Evolutionary conservation across 2,329 filamentous ascomycete genomes (phyloP).

Genomic region (Chrysoporthe deuterocubensis): DNA sequence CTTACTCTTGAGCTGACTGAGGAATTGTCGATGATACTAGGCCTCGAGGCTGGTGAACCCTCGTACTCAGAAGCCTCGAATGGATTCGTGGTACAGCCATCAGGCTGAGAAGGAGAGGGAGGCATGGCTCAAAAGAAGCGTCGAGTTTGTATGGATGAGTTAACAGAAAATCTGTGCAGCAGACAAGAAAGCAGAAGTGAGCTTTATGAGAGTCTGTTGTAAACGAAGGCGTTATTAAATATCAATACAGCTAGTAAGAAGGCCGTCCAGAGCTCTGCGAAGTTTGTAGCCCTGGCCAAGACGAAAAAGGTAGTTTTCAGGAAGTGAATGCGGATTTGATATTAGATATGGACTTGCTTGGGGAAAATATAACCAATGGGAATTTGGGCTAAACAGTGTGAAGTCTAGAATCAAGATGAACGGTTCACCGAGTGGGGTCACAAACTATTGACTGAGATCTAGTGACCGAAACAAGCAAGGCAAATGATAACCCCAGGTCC

Average conservation of each 20-base stretch:
- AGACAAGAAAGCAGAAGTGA: too few relatives aligned
- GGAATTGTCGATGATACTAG: conserved; percentile 8
- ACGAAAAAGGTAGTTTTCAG: neutral
- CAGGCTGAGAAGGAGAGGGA: conserved; percentile 7
- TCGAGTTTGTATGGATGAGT: neutral
- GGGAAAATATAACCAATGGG: neutral
- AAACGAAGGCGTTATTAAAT: neutral
- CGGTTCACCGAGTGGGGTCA: conserved; percentile 1
- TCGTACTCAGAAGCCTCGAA: conserved; percentile 27
- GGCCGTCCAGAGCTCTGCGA: neutral
- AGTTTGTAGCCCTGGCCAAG: neutral
- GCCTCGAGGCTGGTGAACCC: conserved; percentile 12
- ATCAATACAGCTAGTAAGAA: neutral
- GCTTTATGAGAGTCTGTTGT: too few relatives aligned
- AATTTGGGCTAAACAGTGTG: neutral
- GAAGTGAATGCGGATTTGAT: neutral
- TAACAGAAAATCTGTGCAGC: too few relatives aligned
- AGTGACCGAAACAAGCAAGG: neutral
- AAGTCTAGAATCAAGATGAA: neutral
- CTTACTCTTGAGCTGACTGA: conserved; percentile 20
- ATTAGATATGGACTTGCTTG: conserved; percentile 1
- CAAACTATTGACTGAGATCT: conserved; percentile 15
- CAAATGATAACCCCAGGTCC: neutral
- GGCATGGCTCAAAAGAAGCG: conserved; percentile 12
- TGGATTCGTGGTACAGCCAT: conserved; percentile 12